Evolutionary conservation across 2,329 filamentous ascomycete species (phyloP).

Genomic region (Colletotrichum tabaci): DNA sequence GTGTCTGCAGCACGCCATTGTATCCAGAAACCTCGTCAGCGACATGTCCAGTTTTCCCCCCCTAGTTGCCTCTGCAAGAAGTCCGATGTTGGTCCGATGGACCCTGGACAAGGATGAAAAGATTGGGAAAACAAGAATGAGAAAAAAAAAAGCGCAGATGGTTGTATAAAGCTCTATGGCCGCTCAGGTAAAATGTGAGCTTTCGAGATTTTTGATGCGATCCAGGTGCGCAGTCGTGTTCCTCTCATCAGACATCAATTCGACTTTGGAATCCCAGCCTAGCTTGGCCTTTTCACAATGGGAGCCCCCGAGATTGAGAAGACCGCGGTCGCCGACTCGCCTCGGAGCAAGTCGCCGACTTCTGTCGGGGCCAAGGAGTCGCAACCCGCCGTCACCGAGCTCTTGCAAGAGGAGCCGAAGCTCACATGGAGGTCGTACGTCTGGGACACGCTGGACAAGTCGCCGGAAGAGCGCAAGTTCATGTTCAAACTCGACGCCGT

Average conservation of each 20-base stretch:
- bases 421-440: conserved; percentile 62
- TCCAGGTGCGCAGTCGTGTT: no score
- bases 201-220: neutral
- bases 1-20: conserved; percentile 31
- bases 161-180: conserved; percentile 13
- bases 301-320: conserved; percentile 25
- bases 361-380: neutral
- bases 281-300: conserved; percentile 7
- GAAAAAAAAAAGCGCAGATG: no score
- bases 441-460: conserved; percentile 65
- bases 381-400: neutral
- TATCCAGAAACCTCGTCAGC: conserved; percentile 39
- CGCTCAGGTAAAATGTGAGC: neutral
- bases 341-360: conserved; percentile 26
- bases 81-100: conserved; percentile 24
- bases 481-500: conserved; percentile 60
- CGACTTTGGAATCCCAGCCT: neutral
- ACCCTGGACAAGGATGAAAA: neutral
- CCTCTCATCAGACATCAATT: neutral
- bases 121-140: no score
- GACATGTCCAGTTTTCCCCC: conserved; percentile 6
- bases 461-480: conserved; percentile 56
- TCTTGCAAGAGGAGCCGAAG: conserved; percentile 51
- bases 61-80: neutral
- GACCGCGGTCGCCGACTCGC: conserved; percentile 18